Base-by-base conservation (phyloP, 1,139 yeast genomes). In the Yamadazyma diddensiae region DNA sequence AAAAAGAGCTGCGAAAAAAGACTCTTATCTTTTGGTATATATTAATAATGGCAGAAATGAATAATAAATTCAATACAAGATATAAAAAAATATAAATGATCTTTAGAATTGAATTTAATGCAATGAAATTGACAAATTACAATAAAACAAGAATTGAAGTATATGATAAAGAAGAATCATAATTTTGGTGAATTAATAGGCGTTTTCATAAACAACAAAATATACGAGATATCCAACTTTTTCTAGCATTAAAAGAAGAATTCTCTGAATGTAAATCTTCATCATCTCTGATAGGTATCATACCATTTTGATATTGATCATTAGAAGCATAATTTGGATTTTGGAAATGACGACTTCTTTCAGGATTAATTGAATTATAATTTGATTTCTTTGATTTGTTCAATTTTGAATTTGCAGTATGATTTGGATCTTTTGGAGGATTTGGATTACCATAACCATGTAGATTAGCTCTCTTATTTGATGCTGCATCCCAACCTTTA, bases 391-490 rank as follows among this genome's bases (percentile, higher is more conserved):
- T 37, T 11, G 29, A 33, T 16, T 36, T 39, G 24, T 47, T 54
- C 23, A 46, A 42, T 25, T 38, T 42, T 5, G 46, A 31, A 14
- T 30, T 34, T 5, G 37, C 30, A 14, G 28, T 29, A 31, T 46
- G 47, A 22, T 40, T 42, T 25, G 42, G 36, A 24, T 44, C 42
- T 24, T 43, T 45, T 23, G 82, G 79, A 15, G 84, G 84, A 42
- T 73, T 78, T 22, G 85, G 85, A 46, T 79, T 79, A 4, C 86
- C 86, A 53, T 83, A 83, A 9, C 94, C 94, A 57, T 83, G 92
- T 39, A 83, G 59, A 47, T 83, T 83, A 36, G 92, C 87, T 55
- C 82, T 83, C 53, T 82, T 83, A 54, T 82, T 83, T 43, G 82
- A 75, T 5, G 83, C 65, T 17, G 83, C 76, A 59, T 83, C 94